Conservation (phyloP, 441 rosid genomes). For the Daphne laureola region DNA sequence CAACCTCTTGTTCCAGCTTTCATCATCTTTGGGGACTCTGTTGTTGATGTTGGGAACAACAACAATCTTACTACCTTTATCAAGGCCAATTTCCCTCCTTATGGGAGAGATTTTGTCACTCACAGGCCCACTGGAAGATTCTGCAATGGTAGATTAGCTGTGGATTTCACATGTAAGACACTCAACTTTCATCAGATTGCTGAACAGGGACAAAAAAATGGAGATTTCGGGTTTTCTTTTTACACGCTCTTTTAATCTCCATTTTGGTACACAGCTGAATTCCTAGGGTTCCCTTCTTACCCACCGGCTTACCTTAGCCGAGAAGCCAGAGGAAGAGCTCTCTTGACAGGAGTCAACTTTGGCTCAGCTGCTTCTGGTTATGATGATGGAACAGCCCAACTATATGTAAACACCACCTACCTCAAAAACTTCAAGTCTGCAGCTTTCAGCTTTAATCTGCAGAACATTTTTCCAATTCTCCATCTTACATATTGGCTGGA, state of each 20-base stretch:
- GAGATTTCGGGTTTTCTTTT: slow-evolving; percentile 3
- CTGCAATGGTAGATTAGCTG: slow-evolving; percentile 84
- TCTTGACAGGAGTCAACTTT: slow-evolving; percentile 76
- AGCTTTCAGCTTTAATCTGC: no score
- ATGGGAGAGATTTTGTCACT: slow-evolving; percentile 78
- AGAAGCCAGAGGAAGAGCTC: slow-evolving; percentile 46
- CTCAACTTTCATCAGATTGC: neutral
- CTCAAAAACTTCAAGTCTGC: neutral
- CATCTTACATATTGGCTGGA: no score
- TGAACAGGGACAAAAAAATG: neutral
- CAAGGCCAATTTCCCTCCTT: slow-evolving; percentile 89
- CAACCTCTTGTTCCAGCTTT: slow-evolving; percentile 75
- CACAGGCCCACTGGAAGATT: slow-evolving; percentile 88
- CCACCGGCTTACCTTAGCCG: slow-evolving; percentile 79
- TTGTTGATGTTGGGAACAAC: slow-evolving; percentile 88
- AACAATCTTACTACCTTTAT: slow-evolving; percentile 54
- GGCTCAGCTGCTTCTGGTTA: slow-evolving; percentile 92
- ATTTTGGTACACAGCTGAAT: slow-evolving; percentile 56
- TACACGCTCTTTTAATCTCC: slow-evolving; percentile 1
- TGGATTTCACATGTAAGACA: slow-evolving; percentile 66
- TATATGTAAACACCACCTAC: slow-evolving; percentile 40
- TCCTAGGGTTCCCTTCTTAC: slow-evolving; percentile 75
- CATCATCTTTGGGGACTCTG: slow-evolving; percentile 85
- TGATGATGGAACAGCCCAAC: slow-evolving; percentile 57
- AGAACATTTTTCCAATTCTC: no score